These are phyloP conservation scores for Gonapodya sp. DNA, from an alignment of 192 early-diverging fungal genomes.

Conservation along the genomic window DNA sequence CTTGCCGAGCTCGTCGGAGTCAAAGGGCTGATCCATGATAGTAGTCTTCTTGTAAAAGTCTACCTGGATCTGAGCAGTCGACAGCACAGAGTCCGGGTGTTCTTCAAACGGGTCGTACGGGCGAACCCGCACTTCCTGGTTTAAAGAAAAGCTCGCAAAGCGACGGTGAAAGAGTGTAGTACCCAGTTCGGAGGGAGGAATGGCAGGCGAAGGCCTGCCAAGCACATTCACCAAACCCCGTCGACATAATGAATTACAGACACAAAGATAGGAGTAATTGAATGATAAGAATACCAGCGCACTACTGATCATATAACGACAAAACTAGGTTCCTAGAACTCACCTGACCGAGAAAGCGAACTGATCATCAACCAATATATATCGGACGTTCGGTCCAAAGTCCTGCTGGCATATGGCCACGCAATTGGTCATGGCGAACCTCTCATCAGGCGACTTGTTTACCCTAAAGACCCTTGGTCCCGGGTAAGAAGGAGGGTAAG, in stretches of 20 bases:
- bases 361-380: constrained; percentile 66
- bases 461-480: neutral
- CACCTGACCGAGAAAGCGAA: constrained; percentile 77
- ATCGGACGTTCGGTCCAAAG: constrained; percentile 55
- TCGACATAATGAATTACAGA: too few relatives aligned
- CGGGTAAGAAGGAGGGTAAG: neutral
- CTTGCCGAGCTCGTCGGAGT: constrained; percentile 62
- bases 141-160: constrained; percentile 55
- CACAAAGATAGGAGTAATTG: too few relatives aligned
- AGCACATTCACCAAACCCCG: too few relatives aligned
- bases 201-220: neutral
- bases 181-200: constrained; percentile 33
- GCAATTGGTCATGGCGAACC: constrained; percentile 56
- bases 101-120: constrained; percentile 52
- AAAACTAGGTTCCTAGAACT: too few relatives aligned
- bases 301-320: too few relatives aligned
- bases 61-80: constrained; percentile 44
- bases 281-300: too few relatives aligned
- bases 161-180: constrained; percentile 47
- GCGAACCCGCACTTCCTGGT: constrained; percentile 47
- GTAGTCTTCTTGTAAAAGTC: constrained; percentile 39
- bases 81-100: constrained; percentile 31
- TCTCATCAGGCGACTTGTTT: constrained; percentile 20
- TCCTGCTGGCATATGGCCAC: constrained; percentile 63
- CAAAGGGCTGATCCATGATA: constrained; percentile 46